These are phyloP conservation scores for Lactarius hatsudake DNA, from an alignment of 768 basidiomycete genomes.

Conservation along the genomic window DNA sequence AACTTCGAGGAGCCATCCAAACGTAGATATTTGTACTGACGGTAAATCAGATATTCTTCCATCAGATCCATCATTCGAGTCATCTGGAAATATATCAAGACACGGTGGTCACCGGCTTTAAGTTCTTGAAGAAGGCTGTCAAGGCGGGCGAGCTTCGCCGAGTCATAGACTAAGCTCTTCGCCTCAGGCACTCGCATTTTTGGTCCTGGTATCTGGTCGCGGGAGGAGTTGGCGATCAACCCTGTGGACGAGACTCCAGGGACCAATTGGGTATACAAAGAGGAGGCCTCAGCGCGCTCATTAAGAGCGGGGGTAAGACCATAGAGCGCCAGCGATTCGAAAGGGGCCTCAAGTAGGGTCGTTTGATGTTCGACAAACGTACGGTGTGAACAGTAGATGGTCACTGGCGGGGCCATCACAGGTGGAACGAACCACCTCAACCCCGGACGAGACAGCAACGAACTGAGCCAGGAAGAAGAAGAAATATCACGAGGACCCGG, in stretches of 20 bases:
- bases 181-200: constrained; percentile 93
- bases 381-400: constrained; percentile 68
- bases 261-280: constrained; percentile 45
- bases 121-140: constrained; percentile 89
- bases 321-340: constrained; percentile 75
- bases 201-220: constrained; percentile 73
- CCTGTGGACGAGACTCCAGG: constrained; percentile 67
- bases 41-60: constrained; percentile 96
- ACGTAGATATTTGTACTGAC: constrained; percentile 92
- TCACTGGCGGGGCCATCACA: constrained; percentile 80
- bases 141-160: constrained; percentile 90
- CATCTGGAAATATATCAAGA: constrained; percentile 99
- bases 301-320: constrained; percentile 70
- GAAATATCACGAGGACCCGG: constrained; percentile 64
- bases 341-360: constrained; percentile 59
- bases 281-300: constrained; percentile 54
- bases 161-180: constrained; percentile 93
- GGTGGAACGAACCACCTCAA: constrained; percentile 86
- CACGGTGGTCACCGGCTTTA: constrained; percentile 89
- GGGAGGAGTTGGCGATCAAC: constrained; percentile 61
- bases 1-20: constrained; percentile 93
- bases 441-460: constrained; percentile 75
- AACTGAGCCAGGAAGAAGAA: constrained; percentile 58
- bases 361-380: constrained; percentile 73
- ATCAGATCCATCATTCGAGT: constrained; percentile 99